Base-by-base conservation (phyloP, 1,139 yeast species). In the Blastobotrys elegans region DNA sequence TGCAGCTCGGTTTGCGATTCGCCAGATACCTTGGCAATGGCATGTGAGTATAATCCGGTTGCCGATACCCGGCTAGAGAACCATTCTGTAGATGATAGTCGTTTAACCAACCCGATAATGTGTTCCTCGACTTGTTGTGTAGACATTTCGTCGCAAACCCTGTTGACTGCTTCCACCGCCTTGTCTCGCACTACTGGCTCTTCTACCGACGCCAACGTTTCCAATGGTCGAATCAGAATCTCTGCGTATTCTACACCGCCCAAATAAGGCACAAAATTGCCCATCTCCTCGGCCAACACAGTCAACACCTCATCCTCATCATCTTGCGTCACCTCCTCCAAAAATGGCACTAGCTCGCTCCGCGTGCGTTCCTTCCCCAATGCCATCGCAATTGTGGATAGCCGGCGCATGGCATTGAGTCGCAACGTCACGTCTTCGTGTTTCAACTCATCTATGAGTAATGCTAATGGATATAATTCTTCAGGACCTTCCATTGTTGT, bases 241-340 rank as follows among this genome's bases (percentile, higher is more conserved):
- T 85, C 80, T 39, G 92, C 86, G 66, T 82, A 75, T 57, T 82
- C 79, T 43, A 83, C 74, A 29, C 98, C 98, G 37, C 98, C 98
- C 51, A 94, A 80, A 54, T 73, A 75, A 4, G 96, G 95, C 34
- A 90, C 79, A 64, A 94, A 92, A 49, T 79, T 79, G 37, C 96
- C 96, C 57, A 94, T 71, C 70, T 90, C 92, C 57, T 84, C 86
- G 2, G 97, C 97, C 56, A 94, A 76, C 17, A 89, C 94, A 1
- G 97, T 88, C 67, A 92, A 83, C 7, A 94, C 96, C 68, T 94
- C 99, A 66, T 94, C 99, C 68, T 94, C 98, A 65, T 94, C 99
- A 61, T 92, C 99, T 58, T 92, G 96, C 10, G 97, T 90, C 39
- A 89, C 97, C 58, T 85, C 80, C 53, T 79, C 83, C 55, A 94